Conservation (phyloP, 2,329 filamentous ascomycete genomes). For the Xylaria multiplex region DNA sequence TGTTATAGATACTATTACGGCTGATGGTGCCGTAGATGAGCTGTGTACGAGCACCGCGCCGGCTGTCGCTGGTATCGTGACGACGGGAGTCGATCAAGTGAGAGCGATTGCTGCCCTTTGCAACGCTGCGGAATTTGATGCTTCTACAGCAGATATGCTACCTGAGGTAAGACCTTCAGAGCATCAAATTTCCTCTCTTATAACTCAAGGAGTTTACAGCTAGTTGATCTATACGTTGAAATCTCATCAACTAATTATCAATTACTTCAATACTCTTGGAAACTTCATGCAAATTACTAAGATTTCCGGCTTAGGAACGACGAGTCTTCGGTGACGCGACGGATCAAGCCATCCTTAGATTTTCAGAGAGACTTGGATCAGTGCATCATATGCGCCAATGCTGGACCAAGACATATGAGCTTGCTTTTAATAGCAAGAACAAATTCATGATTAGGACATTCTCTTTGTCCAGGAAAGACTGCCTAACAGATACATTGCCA, state of each 20-base stretch:
- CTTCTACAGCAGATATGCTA: conserved; percentile 67
- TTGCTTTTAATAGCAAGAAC: conserved; percentile 84
- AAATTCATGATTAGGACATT: conserved; percentile 81
- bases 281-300: background rate
- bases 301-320: conserved; percentile 53
- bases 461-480: conserved; percentile 54
- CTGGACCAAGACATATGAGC: conserved; percentile 74
- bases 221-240: too few species aligned
- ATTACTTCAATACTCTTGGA: too few species aligned
- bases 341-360: conserved; percentile 77
- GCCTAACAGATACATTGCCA: conserved; percentile 53
- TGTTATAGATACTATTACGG: conserved; percentile 54
- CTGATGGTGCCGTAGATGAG: conserved; percentile 60
- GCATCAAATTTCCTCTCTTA: too few species aligned
- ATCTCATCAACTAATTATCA: too few species aligned
- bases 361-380: conserved; percentile 72
- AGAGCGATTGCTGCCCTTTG: conserved; percentile 72
- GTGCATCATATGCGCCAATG: conserved; percentile 68
- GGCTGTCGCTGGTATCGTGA: conserved; percentile 44
- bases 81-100: conserved; percentile 65
- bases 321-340: conserved; percentile 80
- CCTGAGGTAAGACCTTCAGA: conserved; percentile 51
- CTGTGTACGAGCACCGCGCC: conserved; percentile 47
- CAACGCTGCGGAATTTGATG: conserved; percentile 80
- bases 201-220: too few species aligned